These are phyloP conservation scores for Cutaneotrichosporon daszewskae DNA, from an alignment of 1,284 basidiomycete species.

Conservation along the genomic window DNA sequence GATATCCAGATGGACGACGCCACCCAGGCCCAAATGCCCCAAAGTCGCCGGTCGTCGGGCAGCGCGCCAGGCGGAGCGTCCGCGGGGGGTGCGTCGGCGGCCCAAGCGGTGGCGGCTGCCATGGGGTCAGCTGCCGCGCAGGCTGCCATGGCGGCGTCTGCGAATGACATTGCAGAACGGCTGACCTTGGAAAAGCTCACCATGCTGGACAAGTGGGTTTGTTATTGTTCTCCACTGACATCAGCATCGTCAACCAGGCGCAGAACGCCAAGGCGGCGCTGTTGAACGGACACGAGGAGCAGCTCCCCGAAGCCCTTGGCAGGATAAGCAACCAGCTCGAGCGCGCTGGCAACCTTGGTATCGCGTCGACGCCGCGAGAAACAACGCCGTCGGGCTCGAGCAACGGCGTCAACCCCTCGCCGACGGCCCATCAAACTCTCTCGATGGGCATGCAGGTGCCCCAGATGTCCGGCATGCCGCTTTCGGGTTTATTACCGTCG, in stretches of 20 bases:
- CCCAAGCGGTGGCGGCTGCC: slow-evolving; percentile 5
- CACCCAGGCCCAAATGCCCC: slow-evolving; percentile 12
- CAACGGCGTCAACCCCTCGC: slow-evolving; percentile 20
- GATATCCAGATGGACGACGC: slow-evolving; percentile 40
- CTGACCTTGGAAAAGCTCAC: slow-evolving; percentile 21
- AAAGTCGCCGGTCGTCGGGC: slow-evolving; percentile 15
- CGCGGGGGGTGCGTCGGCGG: not conserved
- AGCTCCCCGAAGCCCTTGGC: slow-evolving; percentile 33
- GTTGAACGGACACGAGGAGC: slow-evolving; percentile 32
- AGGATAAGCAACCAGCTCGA: slow-evolving; percentile 40
- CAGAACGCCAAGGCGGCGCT: slow-evolving; percentile 37
- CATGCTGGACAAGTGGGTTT: slow-evolving; percentile 37
- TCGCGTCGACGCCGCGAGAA: slow-evolving; percentile 31
- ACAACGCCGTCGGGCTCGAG: slow-evolving; percentile 19
- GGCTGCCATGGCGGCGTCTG: not conserved
- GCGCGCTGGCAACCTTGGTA: slow-evolving; percentile 35
- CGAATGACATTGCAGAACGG: slow-evolving; percentile 12
- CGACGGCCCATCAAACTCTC: slow-evolving; percentile 6
- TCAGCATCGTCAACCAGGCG: slow-evolving; percentile 38
- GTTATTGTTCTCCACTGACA: slow-evolving; percentile 8
- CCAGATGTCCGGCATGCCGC: not conserved
- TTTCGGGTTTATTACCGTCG: slow-evolving; percentile 23
- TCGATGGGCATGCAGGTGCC: slow-evolving; percentile 31
- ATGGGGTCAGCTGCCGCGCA: not conserved
- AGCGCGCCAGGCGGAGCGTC: slow-evolving; percentile 2